phyloP scores from a whole-genome alignment of 345 rosid genomes.

The Lepidium sativum region DNA sequence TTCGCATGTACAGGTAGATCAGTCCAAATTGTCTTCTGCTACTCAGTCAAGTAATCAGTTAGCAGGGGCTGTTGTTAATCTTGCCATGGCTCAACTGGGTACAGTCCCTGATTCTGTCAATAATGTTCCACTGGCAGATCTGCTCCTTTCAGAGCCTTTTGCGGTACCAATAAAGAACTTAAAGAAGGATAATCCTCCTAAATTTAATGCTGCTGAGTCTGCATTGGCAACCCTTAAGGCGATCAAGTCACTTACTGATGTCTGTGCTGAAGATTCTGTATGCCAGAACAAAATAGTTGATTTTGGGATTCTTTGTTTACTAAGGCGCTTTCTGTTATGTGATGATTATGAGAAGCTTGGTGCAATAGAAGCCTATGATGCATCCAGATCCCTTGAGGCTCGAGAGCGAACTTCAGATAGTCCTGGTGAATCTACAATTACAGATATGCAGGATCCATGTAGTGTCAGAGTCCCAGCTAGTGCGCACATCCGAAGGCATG shows the following conservation, averaged over 20 bases:
- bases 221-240: slow-evolving; percentile 85
- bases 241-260: slow-evolving; percentile 73
- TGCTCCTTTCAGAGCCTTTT: slow-evolving; percentile 85
- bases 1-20: slow-evolving; percentile 69
- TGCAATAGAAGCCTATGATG: slow-evolving; percentile 87
- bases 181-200: slow-evolving; percentile 58
- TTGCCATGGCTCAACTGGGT: slow-evolving; percentile 58
- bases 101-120: slow-evolving; percentile 38
- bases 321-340: slow-evolving; percentile 65
- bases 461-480: slow-evolving; percentile 82
- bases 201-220: slow-evolving; percentile 74
- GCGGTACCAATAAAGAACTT: slow-evolving; percentile 49
- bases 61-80: slow-evolving; percentile 73
- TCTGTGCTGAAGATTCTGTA: slow-evolving; percentile 58
- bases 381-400: slow-evolving; percentile 62
- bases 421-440: slow-evolving; percentile 36
- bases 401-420: slow-evolving; percentile 39
- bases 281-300: slow-evolving; percentile 63
- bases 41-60: slow-evolving; percentile 62
- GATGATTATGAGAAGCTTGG: slow-evolving; percentile 95
- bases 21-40: slow-evolving; percentile 56
- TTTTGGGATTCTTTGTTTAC: slow-evolving; percentile 71
- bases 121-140: slow-evolving; percentile 62
- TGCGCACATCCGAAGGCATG: slow-evolving; percentile 88
- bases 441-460: slow-evolving; percentile 39